A percentile compares a stretch with the other conserved stretches of the same genome.
These are phyloP conservation scores for Wickerhamomyces silvicola DNA, from an alignment of 805 yeast species.

Conservation along the genomic window DNA sequence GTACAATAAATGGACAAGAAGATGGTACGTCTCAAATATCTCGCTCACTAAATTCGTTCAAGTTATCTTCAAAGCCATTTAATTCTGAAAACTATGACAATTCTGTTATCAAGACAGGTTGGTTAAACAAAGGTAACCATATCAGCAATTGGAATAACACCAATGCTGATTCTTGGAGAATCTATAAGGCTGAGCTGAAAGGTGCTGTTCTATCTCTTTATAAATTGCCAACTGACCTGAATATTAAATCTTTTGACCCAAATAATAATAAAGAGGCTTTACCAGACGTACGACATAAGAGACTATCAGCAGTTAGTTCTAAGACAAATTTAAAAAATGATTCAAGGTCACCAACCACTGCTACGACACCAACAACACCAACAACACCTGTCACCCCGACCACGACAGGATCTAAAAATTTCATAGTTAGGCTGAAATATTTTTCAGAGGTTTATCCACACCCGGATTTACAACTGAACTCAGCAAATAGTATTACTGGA, in stretches of 20 bases:
- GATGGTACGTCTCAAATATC: not conserved
- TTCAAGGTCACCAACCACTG: constrained; percentile 3
- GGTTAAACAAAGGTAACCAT: constrained; percentile 49
- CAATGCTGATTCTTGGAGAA: constrained; percentile 26
- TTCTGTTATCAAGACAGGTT: constrained; percentile 43
- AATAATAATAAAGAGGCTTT: constrained; percentile 10
- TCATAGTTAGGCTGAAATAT: constrained; percentile 23
- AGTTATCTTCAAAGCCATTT: constrained; percentile 15
- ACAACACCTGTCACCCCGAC: constrained; percentile 2
- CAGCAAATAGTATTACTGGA: constrained; percentile 37
- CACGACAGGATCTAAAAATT: constrained; percentile 3
- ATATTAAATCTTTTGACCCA: constrained; percentile 35
- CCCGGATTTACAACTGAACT: constrained; percentile 51
- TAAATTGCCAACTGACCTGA: constrained; percentile 47
- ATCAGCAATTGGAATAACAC: constrained; percentile 17
- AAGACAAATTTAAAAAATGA: constrained; percentile 12
- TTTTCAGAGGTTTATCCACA: constrained; percentile 48
- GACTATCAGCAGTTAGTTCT: constrained; percentile 19
- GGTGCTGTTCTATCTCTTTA: constrained; percentile 63
- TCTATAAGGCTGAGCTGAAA: constrained; percentile 59
- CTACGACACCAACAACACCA: constrained; percentile 9
- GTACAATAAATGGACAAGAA: not conserved
- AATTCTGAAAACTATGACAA: constrained; percentile 30
- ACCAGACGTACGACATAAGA: constrained; percentile 19
- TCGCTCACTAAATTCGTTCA: constrained; percentile 10